Evolutionary conservation across 2,329 filamentous ascomycete species (phyloP), one percentile per base, ranked within the genome.

Genomic region (Ambrosiella xylebori): DNA sequence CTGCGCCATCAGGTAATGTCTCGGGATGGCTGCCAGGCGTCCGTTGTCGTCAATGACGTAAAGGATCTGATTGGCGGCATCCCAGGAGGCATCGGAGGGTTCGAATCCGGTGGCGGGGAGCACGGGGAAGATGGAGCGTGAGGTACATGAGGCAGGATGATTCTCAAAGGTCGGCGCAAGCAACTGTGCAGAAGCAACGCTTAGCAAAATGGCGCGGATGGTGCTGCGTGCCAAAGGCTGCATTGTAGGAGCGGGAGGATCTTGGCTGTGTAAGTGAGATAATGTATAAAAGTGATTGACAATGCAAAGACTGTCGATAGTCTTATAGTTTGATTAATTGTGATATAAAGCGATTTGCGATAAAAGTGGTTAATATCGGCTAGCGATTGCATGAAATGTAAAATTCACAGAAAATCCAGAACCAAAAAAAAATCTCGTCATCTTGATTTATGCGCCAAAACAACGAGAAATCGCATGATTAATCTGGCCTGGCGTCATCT

Each of bases 1-100:
- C 9, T 54, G 8, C 2, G 19, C 12, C 9, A 8, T 3, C 8
- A 58, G 47, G 19, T 54, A 52, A 27, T 61, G 49, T 2, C 54
- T 51, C n/a, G 59, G 59, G 44, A 59, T 56, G 8, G 57, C 53
- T 3, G 57, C 59, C 1, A 61, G 54, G 6, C 59, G 59, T 38
- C 59, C 57, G 13, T 57, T 59, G 36, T 61, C 59, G 40, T 61
- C 59, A 35, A 59, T 49, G 4, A 61, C 6, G n/a, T 61, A 59
- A n/a, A 61, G 45, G 13, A 54, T 9, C 38, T 56, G 45, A 6
- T 44, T 37, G 1, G 41, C 13, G 6, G 59, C 57, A 19, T 61
- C 59, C 59, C 59, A 61, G n/a, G 57, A 17, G n/a, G 59, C 57
- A 15, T 61, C 59, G 12, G 59, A 61, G 39, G 57, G 57, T 36